Percentiles rank a stretch among this genome's conserved stretches.
Evolutionary conservation across 2,329 filamentous ascomycete species (phyloP).

Genomic region (Neopestalotiopsis clavispora): DNA sequence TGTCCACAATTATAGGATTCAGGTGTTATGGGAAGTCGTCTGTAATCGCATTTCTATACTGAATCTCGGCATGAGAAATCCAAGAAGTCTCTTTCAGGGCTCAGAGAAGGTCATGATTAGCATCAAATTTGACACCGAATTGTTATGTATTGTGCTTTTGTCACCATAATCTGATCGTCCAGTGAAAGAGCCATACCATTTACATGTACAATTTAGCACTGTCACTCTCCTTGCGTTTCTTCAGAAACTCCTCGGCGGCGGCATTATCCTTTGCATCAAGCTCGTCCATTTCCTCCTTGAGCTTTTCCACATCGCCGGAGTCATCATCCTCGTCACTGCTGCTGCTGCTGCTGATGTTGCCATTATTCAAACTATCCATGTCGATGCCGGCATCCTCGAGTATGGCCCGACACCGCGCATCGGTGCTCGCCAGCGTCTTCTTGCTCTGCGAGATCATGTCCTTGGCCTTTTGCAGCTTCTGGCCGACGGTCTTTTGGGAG

Average conservation of each 20-base stretch:
- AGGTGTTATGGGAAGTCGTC: too few relatives aligned
- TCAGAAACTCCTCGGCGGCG: conserved; percentile 14
- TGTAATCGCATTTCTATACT: too few relatives aligned
- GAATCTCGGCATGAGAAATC: too few relatives aligned
- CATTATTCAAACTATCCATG: background rate
- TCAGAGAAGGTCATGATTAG: too few relatives aligned
- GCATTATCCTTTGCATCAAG: background rate
- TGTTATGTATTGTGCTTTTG: too few relatives aligned
- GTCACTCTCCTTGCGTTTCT: conserved; percentile 16
- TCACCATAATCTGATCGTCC: too few relatives aligned
- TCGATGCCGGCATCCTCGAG: conserved; percentile 11
- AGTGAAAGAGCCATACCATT: background rate
- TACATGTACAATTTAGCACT: conserved; percentile 15
- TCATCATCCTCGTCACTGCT: background rate
- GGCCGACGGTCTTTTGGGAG: background rate
- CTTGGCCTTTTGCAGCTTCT: conserved; percentile 15
- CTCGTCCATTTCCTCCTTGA: conserved; percentile 2
- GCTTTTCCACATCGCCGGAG: background rate
- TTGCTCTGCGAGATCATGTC: conserved; percentile 17
- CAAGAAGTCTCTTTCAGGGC: too few relatives aligned
- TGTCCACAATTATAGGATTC: too few relatives aligned
- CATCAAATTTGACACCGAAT: too few relatives aligned
- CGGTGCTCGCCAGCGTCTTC: conserved; percentile 14
- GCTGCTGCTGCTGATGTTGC: background rate
- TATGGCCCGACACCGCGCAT: conserved; percentile 15